Evolutionary conservation across 371 early-diverging fungal species (phyloP).

Genomic region (Syncephalastrum racemosum): DNA sequence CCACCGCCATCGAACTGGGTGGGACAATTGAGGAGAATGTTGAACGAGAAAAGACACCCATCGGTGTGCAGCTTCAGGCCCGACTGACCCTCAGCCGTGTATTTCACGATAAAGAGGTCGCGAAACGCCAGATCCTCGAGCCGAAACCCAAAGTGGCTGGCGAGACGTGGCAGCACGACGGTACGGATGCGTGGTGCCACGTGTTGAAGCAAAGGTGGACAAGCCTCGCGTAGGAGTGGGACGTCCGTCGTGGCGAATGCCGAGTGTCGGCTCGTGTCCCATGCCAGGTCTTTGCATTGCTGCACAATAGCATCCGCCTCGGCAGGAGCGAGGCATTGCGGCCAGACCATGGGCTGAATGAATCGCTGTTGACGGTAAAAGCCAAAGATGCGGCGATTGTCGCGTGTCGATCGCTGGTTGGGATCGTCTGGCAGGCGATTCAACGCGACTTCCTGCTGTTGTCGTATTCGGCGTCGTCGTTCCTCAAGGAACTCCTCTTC

Average conservation of each 20-base stretch:
- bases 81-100: constrained; percentile 43
- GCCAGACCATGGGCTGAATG: no score
- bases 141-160: constrained; percentile 35
- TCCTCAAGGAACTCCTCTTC: no score
- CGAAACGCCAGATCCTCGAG: constrained; percentile 47
- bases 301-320: no score
- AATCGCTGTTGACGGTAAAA: no score
- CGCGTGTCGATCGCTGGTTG: no score
- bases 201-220: constrained; percentile 6
- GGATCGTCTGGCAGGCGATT: no score
- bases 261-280: constrained; percentile 53
- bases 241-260: constrained; percentile 59
- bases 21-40: constrained; percentile 48
- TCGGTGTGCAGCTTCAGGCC: constrained; percentile 55
- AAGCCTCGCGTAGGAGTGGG: constrained; percentile 27
- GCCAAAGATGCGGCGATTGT: no score
- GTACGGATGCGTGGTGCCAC: constrained; percentile 21
- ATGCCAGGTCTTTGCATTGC: constrained; percentile 15
- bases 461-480: no score
- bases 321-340: no score
- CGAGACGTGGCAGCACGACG: constrained; percentile 26
- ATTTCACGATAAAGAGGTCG: constrained; percentile 60
- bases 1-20: constrained; percentile 66
- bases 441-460: no score
- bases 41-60: constrained; percentile 61